These are phyloP conservation scores for Cladobotryum mycophilum DNA, from an alignment of 2,329 filamentous ascomycete species.

Conservation along the genomic window DNA sequence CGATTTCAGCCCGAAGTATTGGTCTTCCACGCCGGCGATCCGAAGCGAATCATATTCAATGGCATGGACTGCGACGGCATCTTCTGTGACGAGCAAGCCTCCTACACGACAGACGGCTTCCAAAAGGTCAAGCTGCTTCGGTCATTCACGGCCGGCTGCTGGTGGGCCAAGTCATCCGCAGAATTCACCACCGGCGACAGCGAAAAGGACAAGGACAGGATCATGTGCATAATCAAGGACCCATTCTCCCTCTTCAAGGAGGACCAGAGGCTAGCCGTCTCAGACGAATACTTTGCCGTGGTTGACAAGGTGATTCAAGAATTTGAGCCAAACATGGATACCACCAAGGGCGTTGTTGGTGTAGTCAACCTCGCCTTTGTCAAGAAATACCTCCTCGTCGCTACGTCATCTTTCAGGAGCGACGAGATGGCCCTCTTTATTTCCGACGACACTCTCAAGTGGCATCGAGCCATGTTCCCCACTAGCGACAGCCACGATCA, in stretches of 20 bases:
- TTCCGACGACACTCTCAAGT: slow-evolving; percentile 72
- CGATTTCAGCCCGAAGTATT: slow-evolving; percentile 48
- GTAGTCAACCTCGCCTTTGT: slow-evolving; percentile 76
- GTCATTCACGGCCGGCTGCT: slow-evolving; percentile 66
- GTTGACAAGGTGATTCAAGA: slow-evolving; percentile 46
- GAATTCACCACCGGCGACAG: slow-evolving; percentile 65
- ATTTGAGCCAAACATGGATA: slow-evolving; percentile 71
- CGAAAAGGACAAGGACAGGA: slow-evolving; percentile 60
- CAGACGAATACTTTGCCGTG: slow-evolving; percentile 72
- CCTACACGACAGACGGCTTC: slow-evolving; percentile 86
- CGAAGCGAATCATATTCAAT: slow-evolving; percentile 80
- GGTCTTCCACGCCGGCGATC: slow-evolving; percentile 76
- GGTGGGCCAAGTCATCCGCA: slow-evolving; percentile 76
- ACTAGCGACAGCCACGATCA: slow-evolving; percentile 71
- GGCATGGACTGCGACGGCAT: slow-evolving; percentile 61
- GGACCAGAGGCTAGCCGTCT: slow-evolving; percentile 72
- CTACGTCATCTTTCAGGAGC: slow-evolving; percentile 70
- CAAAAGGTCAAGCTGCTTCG: slow-evolving; percentile 60
- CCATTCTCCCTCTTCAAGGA: slow-evolving; percentile 62
- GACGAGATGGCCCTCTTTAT: slow-evolving; percentile 91
- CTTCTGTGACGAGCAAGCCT: slow-evolving; percentile 56
- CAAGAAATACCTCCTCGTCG: slow-evolving; percentile 81
- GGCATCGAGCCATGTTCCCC: slow-evolving; percentile 89
- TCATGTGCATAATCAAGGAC: slow-evolving; percentile 75
- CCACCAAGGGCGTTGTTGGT: slow-evolving; percentile 67